A percentile compares a stretch with the other conserved stretches of the same genome.
Evolutionary conservation across 2,329 filamentous ascomycete genomes (phyloP).

Genomic region (Arachnomyces sp.): DNA sequence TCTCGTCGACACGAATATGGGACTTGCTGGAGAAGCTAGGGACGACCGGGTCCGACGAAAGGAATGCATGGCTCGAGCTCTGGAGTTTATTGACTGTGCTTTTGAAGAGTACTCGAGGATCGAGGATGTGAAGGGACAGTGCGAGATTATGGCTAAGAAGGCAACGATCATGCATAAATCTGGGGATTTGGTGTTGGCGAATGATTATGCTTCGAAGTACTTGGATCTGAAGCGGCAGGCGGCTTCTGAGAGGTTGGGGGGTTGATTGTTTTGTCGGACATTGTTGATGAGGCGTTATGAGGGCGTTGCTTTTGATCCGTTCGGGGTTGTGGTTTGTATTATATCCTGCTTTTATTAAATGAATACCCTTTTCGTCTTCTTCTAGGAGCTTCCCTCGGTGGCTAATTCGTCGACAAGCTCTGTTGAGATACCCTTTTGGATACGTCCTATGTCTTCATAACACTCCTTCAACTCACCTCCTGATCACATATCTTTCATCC

Average conservation of each 20-base stretch:
- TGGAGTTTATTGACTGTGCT: slow-evolving; percentile 56
- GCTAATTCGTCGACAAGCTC: no score
- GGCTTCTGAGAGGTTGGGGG: slow-evolving; percentile 8
- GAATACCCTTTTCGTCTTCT: background rate
- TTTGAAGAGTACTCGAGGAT: slow-evolving; percentile 58
- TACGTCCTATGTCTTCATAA: no score
- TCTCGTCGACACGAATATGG: slow-evolving; percentile 72
- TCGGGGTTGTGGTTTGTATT: no score
- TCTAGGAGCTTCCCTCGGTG: background rate
- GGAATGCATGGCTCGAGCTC: slow-evolving; percentile 52
- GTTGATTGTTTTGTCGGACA: background rate
- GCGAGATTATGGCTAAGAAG: slow-evolving; percentile 76
- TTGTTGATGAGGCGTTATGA: slow-evolving; percentile 2
- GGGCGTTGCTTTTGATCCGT: no score
- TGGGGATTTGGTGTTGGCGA: slow-evolving; percentile 57
- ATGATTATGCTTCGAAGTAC: slow-evolving; percentile 61
- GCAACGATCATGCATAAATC: slow-evolving; percentile 65
- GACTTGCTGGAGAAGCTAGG: slow-evolving; percentile 55
- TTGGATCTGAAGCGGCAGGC: slow-evolving; percentile 48
- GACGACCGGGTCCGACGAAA: slow-evolving; percentile 37
- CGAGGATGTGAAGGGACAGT: slow-evolving; percentile 62
- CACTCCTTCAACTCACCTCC: slow-evolving; percentile 7
- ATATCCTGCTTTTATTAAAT: no score
- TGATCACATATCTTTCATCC: background rate
- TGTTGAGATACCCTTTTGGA: no score